Evolutionary conservation across 495 filamentous ascomycete genomes (phyloP), one percentile per base, ranked within the genome.

Genomic region (Xylaria venustula): DNA sequence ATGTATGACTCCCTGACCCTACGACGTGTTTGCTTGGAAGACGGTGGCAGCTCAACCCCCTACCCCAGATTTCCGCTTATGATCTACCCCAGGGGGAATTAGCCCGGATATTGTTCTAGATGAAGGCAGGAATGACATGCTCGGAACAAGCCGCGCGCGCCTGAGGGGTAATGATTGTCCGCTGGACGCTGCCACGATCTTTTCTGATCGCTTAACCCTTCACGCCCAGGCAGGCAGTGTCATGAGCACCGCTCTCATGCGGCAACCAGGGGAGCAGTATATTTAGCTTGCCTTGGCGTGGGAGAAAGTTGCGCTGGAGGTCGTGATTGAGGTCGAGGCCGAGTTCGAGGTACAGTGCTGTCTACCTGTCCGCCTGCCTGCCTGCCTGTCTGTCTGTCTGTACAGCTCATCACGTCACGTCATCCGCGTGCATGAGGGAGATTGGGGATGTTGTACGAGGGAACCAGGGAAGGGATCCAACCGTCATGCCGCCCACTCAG

Each of bases 31-130:
- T 44, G 40, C 40, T 20, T 32, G 19, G 9, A 22, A 22, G n/a
- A 45, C 45, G 53, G 40, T 25, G 25, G 40, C 53, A n/a, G 57
- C 15, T 17, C 11, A n/a, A 19, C 1, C 51, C 34, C 22, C 22
- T 55, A 55, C 53, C 53, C 53, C 53, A 55, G 53, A 55, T 55
- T 55, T 63, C 67, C 65, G 65, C 62, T 65, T 67, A 64, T 64
- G 61, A 56, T 60, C 65, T 48, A 56, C 61, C 56, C 53, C 55
- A 64, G 60, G 61, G 62, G 65, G 58, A 62, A 65, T 70, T 66
- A 54, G 65, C 58, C 68, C 65, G 68, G 65, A 70, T 66, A 70
- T 68, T 70, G 65, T 63, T 68, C 46, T 68, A 66, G 58, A 70
- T 68, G 65, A 64, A 62, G 49, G 26, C 53, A 54, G 61, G 56